Conservation (phyloP, 768 basidiomycete species). For the Leccinum subtestaceum region DNA sequence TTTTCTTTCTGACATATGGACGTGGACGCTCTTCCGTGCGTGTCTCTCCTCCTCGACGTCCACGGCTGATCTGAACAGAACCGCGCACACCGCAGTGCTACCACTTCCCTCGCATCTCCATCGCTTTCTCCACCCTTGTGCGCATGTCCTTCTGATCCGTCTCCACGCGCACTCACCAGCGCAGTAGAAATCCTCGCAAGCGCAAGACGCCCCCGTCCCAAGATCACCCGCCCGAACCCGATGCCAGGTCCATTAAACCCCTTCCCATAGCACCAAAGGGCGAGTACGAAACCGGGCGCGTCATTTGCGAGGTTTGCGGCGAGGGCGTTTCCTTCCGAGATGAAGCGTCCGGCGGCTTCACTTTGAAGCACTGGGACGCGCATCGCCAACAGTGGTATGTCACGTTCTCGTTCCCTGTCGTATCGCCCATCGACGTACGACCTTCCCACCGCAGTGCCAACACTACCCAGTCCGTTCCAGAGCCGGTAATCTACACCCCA, state of each 20-base stretch:
- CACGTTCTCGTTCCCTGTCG: conserved; percentile 2
- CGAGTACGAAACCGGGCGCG: conserved; percentile 65
- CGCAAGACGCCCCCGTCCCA: conserved; percentile 36
- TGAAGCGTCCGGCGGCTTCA: conserved; percentile 59
- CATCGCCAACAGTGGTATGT: conserved; percentile 61
- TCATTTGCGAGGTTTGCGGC: conserved; percentile 65
- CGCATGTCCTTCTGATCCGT: conserved; percentile 20
- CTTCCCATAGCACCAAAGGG: conserved; percentile 29
- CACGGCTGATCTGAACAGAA: conserved; percentile 17
- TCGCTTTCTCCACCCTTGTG: conserved; percentile 18
- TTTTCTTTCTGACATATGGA: conserved; percentile 18
- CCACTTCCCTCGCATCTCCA: conserved; percentile 14
- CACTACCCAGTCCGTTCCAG: conserved; percentile 31
- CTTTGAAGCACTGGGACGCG: conserved; percentile 66
- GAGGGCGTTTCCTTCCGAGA: conserved; percentile 65
- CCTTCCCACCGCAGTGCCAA: conserved; percentile 23
- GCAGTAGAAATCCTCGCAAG: conserved; percentile 37
- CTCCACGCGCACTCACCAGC: conserved; percentile 12
- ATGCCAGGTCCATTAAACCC: conserved; percentile 8
- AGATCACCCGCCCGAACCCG: conserved; percentile 18
- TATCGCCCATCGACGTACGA: conserved; percentile 7
- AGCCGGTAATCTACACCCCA: conserved; percentile 43
- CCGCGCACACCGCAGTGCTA: conserved; percentile 10
- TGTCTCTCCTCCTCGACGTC: conserved; percentile 2
- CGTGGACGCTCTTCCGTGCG: conserved; percentile 19